phyloP scores from a whole-genome alignment of 805 yeast genomes.

The Pichia deserticola region DNA sequence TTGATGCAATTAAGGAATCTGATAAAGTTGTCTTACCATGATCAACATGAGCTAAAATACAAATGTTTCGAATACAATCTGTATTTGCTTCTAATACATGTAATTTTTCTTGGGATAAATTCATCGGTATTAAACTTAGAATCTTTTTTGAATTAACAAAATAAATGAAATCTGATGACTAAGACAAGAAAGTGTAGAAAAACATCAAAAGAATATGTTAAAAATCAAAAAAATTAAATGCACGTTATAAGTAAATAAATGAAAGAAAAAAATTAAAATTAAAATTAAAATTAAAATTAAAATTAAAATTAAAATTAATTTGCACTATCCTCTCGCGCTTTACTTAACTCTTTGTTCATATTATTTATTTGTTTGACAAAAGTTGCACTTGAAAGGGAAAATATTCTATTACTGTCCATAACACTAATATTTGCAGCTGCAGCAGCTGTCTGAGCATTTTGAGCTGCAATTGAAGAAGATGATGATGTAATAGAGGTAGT shows the following conservation, averaged over 20 bases:
- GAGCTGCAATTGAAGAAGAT: neutral
- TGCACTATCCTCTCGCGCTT: neutral
- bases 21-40: constrained; percentile 96
- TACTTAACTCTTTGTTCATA: neutral
- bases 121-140: neutral
- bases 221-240: neutral
- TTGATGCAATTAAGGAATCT: constrained; percentile 87
- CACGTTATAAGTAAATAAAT: neutral
- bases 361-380: constrained; percentile 2
- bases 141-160: too few species aligned
- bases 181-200: neutral
- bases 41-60: constrained; percentile 96
- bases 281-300: too few species aligned
- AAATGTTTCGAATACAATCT: constrained; percentile 71
- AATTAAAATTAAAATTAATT: too few species aligned
- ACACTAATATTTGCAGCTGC: constrained; percentile 1
- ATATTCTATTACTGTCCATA: neutral
- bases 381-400: constrained; percentile 6
- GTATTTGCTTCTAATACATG: constrained; percentile 64
- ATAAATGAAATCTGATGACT: too few species aligned
- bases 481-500: neutral
- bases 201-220: too few species aligned
- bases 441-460: neutral
- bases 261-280: neutral
- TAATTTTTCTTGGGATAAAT: constrained; percentile 28